These are phyloP conservation scores for Umbelopsis sp. DNA, from an alignment of 192 early-diverging fungal species.

Conservation along the genomic window DNA sequence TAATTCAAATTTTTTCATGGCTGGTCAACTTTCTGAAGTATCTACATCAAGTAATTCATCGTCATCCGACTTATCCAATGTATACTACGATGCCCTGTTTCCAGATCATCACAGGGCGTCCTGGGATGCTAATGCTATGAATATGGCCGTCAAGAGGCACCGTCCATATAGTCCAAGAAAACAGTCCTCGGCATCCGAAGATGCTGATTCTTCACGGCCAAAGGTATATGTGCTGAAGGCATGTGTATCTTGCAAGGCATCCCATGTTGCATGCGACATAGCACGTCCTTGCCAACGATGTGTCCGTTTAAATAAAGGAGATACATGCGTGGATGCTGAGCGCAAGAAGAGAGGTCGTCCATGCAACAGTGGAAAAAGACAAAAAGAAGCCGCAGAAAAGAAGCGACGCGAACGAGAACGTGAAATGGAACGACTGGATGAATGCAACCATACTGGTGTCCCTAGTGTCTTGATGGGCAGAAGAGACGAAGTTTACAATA, in stretches of 20 bases:
- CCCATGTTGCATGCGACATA: slow-evolving; percentile 47
- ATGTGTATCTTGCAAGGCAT: slow-evolving; percentile 42
- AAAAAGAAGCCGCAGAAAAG: slow-evolving; percentile 18
- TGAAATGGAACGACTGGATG: slow-evolving; percentile 6
- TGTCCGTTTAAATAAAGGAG: slow-evolving; percentile 48
- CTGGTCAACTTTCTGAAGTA: slow-evolving; percentile 3
- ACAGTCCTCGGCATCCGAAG: slow-evolving; percentile 6
- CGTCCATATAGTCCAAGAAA: slow-evolving; percentile 12
- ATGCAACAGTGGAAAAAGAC: slow-evolving; percentile 38
- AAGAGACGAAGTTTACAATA: not conserved
- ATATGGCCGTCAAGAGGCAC: not conserved
- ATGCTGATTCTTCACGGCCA: slow-evolving; percentile 8
- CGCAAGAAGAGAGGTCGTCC: slow-evolving; percentile 60
- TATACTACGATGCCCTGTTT: slow-evolving; percentile 16
- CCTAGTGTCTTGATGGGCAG: slow-evolving; percentile 5
- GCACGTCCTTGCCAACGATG: slow-evolving; percentile 56
- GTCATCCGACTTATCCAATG: not conserved
- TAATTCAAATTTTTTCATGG: slow-evolving; percentile 14
- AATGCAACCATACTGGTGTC: slow-evolving; percentile 4
- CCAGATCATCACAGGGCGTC: slow-evolving; percentile 14
- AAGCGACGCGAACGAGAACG: slow-evolving; percentile 3
- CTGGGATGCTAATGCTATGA: slow-evolving; percentile 9
- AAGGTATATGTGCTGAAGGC: slow-evolving; percentile 35
- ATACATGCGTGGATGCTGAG: slow-evolving; percentile 55
- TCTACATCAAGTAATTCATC: slow-evolving; percentile 11